These are phyloP conservation scores for Dispira parvispora DNA, from an alignment of 192 early-diverging fungal species.

Conservation along the genomic window DNA sequence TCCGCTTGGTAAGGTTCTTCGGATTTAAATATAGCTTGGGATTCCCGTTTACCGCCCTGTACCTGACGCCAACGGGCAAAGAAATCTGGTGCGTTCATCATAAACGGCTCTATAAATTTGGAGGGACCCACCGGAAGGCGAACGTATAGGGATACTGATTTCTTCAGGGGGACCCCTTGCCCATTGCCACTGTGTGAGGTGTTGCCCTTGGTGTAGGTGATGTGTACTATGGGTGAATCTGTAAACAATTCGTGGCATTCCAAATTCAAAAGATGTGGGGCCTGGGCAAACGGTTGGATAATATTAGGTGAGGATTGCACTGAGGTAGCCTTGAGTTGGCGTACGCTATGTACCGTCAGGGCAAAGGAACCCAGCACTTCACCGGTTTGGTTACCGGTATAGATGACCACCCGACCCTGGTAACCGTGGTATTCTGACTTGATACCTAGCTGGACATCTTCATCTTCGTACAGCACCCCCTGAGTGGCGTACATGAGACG, in stretches of 20 bases:
- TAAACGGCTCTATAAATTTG: constrained; percentile 79
- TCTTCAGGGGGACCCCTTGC: not conserved
- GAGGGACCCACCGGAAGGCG: constrained; percentile 61
- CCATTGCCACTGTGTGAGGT: not conserved
- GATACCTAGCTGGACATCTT: constrained; percentile 72
- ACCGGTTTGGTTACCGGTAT: constrained; percentile 76
- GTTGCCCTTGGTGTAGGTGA: constrained; percentile 45
- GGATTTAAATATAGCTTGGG: constrained; percentile 48
- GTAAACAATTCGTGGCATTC: constrained; percentile 46
- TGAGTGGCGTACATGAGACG: constrained; percentile 50
- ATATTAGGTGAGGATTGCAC: constrained; percentile 50
- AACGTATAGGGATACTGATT: constrained; percentile 35
- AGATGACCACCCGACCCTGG: constrained; percentile 78
- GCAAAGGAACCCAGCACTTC: constrained; percentile 30
- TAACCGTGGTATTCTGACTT: constrained; percentile 88
- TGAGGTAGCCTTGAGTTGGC: constrained; percentile 22
- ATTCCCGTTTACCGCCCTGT: constrained; percentile 47
- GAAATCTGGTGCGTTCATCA: constrained; percentile 57
- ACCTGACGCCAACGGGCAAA: constrained; percentile 92
- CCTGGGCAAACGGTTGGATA: constrained; percentile 45
- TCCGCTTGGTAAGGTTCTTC: constrained; percentile 28
- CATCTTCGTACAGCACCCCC: constrained; percentile 87
- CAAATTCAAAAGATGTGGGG: constrained; percentile 50
- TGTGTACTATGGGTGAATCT: constrained; percentile 42
- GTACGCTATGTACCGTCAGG: not conserved